A percentile compares a stretch with the other conserved stretches of the same genome.
Conservation (phyloP, 169 alveolate species). For the Plasmodium gonderi region DNA sequence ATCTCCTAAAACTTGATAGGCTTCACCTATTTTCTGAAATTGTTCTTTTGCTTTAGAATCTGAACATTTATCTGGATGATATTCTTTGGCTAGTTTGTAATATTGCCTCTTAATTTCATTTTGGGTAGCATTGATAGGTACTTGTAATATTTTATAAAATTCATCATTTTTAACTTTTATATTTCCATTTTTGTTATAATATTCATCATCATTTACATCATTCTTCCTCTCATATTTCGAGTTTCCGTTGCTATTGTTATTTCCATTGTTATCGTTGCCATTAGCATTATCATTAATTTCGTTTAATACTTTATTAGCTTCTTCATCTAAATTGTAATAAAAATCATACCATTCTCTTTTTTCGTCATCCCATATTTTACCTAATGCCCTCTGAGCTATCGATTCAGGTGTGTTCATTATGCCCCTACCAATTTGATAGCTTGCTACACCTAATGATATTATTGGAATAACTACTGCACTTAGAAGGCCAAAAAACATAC, state of each 20-base stretch:
- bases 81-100: conserved; percentile 90
- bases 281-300: conserved; percentile 62
- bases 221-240: conserved; percentile 8
- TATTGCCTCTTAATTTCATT: conserved; percentile 86
- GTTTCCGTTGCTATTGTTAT: conserved; percentile 8
- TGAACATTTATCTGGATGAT: conserved; percentile 95
- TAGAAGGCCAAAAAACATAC: conserved; percentile 90
- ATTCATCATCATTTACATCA: conserved; percentile 41
- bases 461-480: conserved; percentile 91
- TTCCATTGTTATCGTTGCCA: conserved; percentile 31
- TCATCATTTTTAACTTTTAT: conserved; percentile 87
- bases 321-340: conserved; percentile 87
- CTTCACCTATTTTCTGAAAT: conserved; percentile 90
- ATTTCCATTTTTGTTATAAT: conserved; percentile 33
- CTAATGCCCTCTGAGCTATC: conserved; percentile 86
- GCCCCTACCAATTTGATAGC: conserved; percentile 91
- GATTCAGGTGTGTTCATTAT: conserved; percentile 91
- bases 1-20: conserved; percentile 95
- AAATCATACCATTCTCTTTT: conserved; percentile 87
- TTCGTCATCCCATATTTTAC: conserved; percentile 91
- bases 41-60: conserved; percentile 90
- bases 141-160: conserved; percentile 86
- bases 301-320: conserved; percentile 76
- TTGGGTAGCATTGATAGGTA: conserved; percentile 88
- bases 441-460: conserved; percentile 90